Conservation (phyloP, 1,139 yeast species). For the Kodamaea derodonti region DNA sequence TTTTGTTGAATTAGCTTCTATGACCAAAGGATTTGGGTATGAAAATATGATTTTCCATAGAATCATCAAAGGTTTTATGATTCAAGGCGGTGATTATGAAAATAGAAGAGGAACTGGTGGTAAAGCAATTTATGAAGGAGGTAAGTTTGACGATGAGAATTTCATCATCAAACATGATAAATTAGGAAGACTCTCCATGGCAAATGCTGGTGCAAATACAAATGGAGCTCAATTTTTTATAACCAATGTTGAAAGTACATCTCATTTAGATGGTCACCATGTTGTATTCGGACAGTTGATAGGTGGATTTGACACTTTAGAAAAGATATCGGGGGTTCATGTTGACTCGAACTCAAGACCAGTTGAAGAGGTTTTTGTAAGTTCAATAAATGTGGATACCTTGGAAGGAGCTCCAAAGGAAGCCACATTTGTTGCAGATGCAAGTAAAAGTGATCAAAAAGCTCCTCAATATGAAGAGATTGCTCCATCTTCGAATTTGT, state of each 20-base stretch:
- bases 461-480: constrained; percentile 5
- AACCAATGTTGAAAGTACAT: constrained; percentile 20
- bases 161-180: constrained; percentile 32
- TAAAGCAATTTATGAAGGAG: constrained; percentile 24
- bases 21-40: constrained; percentile 36
- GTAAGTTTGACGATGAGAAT: constrained; percentile 36
- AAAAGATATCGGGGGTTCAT: constrained; percentile 11
- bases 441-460: neutral
- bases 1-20: constrained; percentile 31
- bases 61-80: constrained; percentile 34
- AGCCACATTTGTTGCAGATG: neutral
- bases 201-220: constrained; percentile 39
- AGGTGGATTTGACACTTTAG: constrained; percentile 25
- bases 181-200: constrained; percentile 40
- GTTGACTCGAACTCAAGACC: constrained; percentile 11
- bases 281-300: constrained; percentile 56
- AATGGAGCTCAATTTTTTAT: constrained; percentile 43
- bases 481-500: constrained; percentile 10
- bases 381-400: constrained; percentile 10
- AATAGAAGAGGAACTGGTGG: constrained; percentile 28
- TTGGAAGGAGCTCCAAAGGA: constrained; percentile 1
- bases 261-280: constrained; percentile 48
- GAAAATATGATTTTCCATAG: constrained; percentile 31
- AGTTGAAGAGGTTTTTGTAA: constrained; percentile 11
- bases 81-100: constrained; percentile 39